Evolutionary conservation across 495 filamentous ascomycete genomes (phyloP), one percentile per base, ranked within the genome.

Genomic region (Trichoderma parareesei): DNA sequence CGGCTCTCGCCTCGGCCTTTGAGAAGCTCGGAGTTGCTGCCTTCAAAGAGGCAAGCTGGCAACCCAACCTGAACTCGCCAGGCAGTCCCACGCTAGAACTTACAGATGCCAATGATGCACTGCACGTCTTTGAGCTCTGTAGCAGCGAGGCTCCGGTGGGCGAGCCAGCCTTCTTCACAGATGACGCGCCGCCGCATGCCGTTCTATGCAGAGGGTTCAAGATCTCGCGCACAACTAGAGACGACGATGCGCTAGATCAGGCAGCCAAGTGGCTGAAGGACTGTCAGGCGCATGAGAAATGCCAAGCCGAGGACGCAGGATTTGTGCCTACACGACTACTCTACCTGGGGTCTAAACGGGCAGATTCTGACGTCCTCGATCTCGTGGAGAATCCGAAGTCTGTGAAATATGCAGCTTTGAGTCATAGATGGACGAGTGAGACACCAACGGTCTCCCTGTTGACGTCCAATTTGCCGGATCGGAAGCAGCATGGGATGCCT

Each of bases 401-500:
- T 35, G 18, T 63, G 3, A 18, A 18, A n/a, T 64, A 53, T 64
- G 62, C 46, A 2, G 62, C 62, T 2, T 35, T 64, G 20, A 64
- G 62, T 44, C 62, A 64, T 20, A 27, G 62, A 2, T 64, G 62
- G 62, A 55, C 43, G 9, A n/a, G 18, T 0, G 61, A 63, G 16
- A 63, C 61, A 9, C 20, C 27, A 6, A 35, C 61, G 13, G 57
- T n/a, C 8, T 27, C 41, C 27, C 62, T 53, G 7, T 6, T n/a
- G 2, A 48, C 43, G 46, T 33, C 33, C 13, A 64, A 35, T 5
- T 10, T 38, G 20, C 27, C 2, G 8, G 14, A 64, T 38, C 46
- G 46, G 13, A 49, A 38, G 43, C 62, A 48, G n/a, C 4, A 62
- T 4, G 70, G 71, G n/a, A 71, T 73, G 27, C 37, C 62, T 3